Base-by-base conservation (phyloP, 1,139 yeast genomes). In the Yamadazyma epiphylla region DNA sequence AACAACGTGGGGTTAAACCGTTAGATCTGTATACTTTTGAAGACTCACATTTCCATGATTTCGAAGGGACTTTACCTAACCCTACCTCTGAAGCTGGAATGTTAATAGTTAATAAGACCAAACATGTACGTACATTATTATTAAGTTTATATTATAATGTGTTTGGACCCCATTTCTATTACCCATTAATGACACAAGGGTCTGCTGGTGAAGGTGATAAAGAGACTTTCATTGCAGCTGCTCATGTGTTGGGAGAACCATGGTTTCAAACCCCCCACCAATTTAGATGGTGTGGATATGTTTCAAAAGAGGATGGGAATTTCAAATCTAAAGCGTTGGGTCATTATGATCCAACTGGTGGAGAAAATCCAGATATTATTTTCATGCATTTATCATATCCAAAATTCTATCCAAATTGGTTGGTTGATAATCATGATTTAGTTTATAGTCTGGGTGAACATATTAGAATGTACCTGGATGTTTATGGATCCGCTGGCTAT, bases 121-220 rank as follows among this genome's bases (percentile, higher is more conserved):
- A 53, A 19, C 84, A 77, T 36, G 53, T 63, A 25, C 64, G 64
- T 26, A 72, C 82, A 0, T 51, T 78, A 31, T 51, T 77, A 19
- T 52, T 78, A 19, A 61, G 78, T 4, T 53, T 78, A 19, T 79
- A 77, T 51, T 77, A 78, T 45, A 78, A 78, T 48, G 60, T 76
- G 3, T 74, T 61, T 52, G 86, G 86, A 0, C 81, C 82, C 7
- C 49, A 70, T 23, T 64, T 59, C 42, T 79, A 76, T 48, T 78
- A 78, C 45, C 79, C 83, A 4, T 50, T 79, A 33, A 54, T 78
- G 41, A 70, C 83, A 0, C 85, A 77, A 51, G 84, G 85, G 5
- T 67, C 80, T 10, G 83, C 84, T 1, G 86, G 85, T 15, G 83
- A 79, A 53, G 86, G 86, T 28, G 86, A 79, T 43, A 79, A 78